Evolutionary conservation across 495 filamentous ascomycete species (phyloP).

Genomic region (Pseudomonodictys pantanalensis): DNA sequence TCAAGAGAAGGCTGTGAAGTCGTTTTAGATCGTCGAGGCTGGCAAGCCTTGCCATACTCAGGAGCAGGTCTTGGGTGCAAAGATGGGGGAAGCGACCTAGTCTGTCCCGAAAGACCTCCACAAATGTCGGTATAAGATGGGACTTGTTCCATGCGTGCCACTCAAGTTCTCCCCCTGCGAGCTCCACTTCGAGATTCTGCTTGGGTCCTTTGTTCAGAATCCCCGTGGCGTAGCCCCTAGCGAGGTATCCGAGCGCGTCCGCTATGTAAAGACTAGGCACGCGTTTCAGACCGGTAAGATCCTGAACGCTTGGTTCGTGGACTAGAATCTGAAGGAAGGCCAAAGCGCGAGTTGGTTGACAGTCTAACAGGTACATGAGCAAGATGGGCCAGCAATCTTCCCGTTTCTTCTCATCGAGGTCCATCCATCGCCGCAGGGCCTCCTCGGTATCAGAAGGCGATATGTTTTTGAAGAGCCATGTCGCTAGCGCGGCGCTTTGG

Average conservation of each 20-base stretch:
- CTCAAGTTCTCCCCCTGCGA: background rate
- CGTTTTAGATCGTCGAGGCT: slow-evolving; percentile 20
- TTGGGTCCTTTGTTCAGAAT: slow-evolving; percentile 18
- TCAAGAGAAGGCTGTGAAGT: slow-evolving; percentile 40
- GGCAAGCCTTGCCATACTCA: slow-evolving; percentile 18
- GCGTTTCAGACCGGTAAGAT: too few relatives aligned
- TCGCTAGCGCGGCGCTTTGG: background rate
- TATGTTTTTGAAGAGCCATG: background rate
- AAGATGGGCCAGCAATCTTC: slow-evolving; percentile 2
- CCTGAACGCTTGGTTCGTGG: slow-evolving; percentile 46
- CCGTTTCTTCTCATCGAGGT: too few relatives aligned
- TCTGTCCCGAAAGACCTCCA: background rate
- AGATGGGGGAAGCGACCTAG: slow-evolving; percentile 22
- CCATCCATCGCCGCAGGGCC: too few relatives aligned
- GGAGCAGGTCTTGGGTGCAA: slow-evolving; percentile 39
- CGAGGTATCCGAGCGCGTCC: slow-evolving; percentile 53
- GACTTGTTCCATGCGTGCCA: background rate
- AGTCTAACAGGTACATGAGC: slow-evolving; percentile 51
- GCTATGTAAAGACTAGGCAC: too few relatives aligned
- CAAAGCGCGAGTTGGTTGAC: slow-evolving; percentile 44
- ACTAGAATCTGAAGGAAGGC: slow-evolving; percentile 45
- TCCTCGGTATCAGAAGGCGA: too few relatives aligned
- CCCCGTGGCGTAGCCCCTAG: slow-evolving; percentile 32
- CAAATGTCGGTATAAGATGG: slow-evolving; percentile 22
- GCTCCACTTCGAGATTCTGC: background rate